These are phyloP conservation scores for Acephala macrosclerotiorum DNA, from an alignment of 2,329 filamentous ascomycete genomes.

Conservation along the genomic window DNA sequence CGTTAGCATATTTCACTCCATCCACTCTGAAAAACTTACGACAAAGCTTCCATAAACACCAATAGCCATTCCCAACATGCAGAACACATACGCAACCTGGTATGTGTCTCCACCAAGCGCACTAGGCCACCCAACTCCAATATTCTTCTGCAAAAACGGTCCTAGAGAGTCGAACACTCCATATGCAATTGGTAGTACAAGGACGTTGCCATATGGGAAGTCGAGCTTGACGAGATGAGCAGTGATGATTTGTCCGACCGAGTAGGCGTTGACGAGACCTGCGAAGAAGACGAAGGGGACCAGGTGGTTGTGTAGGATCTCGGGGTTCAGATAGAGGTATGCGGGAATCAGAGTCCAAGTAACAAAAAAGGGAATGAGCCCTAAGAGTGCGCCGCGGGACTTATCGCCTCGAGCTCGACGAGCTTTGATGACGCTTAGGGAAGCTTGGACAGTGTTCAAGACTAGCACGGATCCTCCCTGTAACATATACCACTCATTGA, in stretches of 20 bases:
- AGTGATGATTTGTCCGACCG: constrained; percentile 93
- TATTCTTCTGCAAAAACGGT: constrained; percentile 65
- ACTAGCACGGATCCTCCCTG: constrained; percentile 84
- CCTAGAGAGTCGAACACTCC: constrained; percentile 84
- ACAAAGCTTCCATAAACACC: constrained; percentile 98
- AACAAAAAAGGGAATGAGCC: constrained; percentile 80
- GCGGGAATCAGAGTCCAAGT: constrained; percentile 79
- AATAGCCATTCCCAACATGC: constrained; percentile 81
- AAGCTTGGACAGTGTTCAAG: constrained; percentile 81
- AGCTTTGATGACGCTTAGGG: constrained; percentile 83
- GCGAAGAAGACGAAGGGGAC: constrained; percentile 91
- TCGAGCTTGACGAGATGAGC: constrained; percentile 87
- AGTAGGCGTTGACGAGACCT: constrained; percentile 91
- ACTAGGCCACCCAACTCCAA: constrained; percentile 74
- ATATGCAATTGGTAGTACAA: constrained; percentile 78
- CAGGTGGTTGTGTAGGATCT: constrained; percentile 82
- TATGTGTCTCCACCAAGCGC: constrained; percentile 79
- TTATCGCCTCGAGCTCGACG: constrained; percentile 77
- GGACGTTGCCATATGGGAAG: constrained; percentile 91
- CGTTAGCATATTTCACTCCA: constrained; percentile 7
- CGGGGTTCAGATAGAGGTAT: constrained; percentile 86
- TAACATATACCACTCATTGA: constrained; percentile 91
- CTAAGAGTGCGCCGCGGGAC: constrained; percentile 77
- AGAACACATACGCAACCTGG: constrained; percentile 90
- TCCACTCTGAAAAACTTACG: constrained; percentile 48